phyloP scores from a whole-genome alignment of 1,284 basidiomycete genomes.

The Microbotryum violaceum region DNA sequence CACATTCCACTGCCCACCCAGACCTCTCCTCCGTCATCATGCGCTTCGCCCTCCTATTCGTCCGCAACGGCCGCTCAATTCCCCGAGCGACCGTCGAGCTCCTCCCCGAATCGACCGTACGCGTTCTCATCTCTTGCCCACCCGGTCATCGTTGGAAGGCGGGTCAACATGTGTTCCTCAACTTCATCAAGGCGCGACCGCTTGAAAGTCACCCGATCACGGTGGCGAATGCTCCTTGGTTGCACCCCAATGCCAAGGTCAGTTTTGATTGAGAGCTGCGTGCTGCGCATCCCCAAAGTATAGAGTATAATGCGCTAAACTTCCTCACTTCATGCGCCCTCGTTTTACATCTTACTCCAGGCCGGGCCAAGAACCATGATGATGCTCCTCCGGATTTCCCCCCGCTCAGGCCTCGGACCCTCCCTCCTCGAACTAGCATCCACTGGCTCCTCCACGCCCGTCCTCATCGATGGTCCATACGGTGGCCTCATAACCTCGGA shows the following conservation, averaged over 20 bases:
- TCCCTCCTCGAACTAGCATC: constrained; percentile 16
- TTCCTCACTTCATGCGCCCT: no score
- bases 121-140: constrained; percentile 32
- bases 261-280: neutral
- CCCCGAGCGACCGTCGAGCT: constrained; percentile 38
- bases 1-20: no score
- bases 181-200: constrained; percentile 35
- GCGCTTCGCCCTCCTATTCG: constrained; percentile 40
- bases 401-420: constrained; percentile 15
- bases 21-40: constrained; percentile 36
- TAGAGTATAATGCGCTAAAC: no score
- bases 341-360: neutral
- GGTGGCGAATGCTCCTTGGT: constrained; percentile 39
- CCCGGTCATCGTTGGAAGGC: constrained; percentile 39
- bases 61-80: constrained; percentile 33
- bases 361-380: constrained; percentile 9
- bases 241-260: constrained; percentile 18
- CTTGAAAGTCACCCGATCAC: constrained; percentile 47
- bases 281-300: no score
- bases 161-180: constrained; percentile 47
- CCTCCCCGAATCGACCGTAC: constrained; percentile 40
- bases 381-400: constrained; percentile 16
- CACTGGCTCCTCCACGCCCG: constrained; percentile 23
- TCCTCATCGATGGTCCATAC: constrained; percentile 46
- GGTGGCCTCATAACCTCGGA: constrained; percentile 38